Conservation (phyloP, 345 rosid genomes). For the Lepidium didymum region DNA sequence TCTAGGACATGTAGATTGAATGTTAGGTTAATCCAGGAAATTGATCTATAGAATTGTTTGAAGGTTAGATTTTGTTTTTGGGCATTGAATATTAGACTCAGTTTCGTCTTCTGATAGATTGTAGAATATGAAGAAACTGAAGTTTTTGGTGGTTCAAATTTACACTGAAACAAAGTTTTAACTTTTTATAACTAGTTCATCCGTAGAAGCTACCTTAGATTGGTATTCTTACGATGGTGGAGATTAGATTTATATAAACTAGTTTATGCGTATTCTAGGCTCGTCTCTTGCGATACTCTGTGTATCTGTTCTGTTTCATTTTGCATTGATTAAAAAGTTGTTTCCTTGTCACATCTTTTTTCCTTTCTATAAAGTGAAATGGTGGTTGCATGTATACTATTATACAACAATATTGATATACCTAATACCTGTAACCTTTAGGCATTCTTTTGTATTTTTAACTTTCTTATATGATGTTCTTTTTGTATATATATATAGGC, state of each 20-base stretch:
- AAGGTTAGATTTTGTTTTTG: neutral
- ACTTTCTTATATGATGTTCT: neutral
- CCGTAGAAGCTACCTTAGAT: neutral
- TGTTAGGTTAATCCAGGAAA: neutral
- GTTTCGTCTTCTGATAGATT: neutral
- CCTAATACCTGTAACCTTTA: neutral
- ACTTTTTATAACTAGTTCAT: neutral
- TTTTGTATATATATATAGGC: conserved; percentile 40
- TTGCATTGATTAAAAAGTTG: neutral
- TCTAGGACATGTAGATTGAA: neutral
- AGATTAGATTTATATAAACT: neutral
- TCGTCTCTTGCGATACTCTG: neutral
- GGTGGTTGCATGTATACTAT: neutral
- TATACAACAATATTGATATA: neutral
- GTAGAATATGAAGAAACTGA: neutral
- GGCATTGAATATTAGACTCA: neutral
- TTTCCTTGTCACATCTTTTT: neutral
- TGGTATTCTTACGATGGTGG: neutral
- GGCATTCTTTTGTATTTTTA: neutral
- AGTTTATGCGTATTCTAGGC: neutral
- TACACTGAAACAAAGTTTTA: neutral
- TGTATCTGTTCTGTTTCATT: neutral
- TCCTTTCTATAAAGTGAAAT: neutral
- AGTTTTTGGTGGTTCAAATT: neutral
- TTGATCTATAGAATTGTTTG: neutral